Conservation (phyloP, 345 rosid species). For the Theobroma cacao region DNA sequence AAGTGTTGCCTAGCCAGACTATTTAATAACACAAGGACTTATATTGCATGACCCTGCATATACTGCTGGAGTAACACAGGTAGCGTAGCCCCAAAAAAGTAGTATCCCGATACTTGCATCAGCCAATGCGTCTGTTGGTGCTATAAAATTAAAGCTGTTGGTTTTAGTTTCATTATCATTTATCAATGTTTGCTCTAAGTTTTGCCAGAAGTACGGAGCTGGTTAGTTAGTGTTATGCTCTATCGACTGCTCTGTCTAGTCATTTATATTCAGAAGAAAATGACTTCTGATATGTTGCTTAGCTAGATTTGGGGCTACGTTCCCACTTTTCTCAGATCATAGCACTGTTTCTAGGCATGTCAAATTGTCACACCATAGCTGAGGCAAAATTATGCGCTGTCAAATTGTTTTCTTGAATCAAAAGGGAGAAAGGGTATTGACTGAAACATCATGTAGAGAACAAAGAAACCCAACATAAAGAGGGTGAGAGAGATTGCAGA, state of each 20-base stretch:
- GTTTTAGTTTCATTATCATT: not conserved
- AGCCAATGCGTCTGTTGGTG: not conserved
- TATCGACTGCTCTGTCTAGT: not conserved
- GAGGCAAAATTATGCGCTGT: not conserved
- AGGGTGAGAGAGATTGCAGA: not conserved
- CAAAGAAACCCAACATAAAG: not conserved
- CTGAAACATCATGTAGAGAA: not conserved
- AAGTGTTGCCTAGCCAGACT: too few species aligned
- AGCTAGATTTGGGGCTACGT: not conserved
- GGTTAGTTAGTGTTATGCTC: too few species aligned
- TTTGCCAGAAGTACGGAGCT: too few species aligned
- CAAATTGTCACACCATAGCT: not conserved
- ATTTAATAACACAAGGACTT: constrained; percentile 69
- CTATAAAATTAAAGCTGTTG: not conserved
- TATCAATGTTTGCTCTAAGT: not conserved
- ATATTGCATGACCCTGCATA: constrained; percentile 88
- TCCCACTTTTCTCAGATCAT: not conserved
- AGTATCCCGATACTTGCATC: not conserved
- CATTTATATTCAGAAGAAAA: not conserved
- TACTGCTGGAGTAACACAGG: constrained; percentile 86
- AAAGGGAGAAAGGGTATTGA: not conserved
- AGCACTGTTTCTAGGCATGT: not conserved
- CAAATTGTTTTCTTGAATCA: not conserved
- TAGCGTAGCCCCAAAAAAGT: constrained; percentile 12
- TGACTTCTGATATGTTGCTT: not conserved